Base-by-base conservation (phyloP, 140 eudicot species). In the Flaveria floridana region DNA sequence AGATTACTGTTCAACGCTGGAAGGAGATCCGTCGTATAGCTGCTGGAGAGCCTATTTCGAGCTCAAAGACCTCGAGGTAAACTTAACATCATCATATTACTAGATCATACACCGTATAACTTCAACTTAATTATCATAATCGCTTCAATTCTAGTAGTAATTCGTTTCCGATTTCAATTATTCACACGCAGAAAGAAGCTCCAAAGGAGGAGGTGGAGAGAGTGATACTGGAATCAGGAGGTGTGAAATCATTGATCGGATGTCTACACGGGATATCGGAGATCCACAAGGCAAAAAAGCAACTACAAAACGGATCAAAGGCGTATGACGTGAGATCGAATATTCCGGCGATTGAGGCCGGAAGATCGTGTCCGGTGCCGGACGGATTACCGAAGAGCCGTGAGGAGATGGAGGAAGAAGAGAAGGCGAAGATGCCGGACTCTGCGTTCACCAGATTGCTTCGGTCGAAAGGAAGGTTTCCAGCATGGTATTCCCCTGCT, bases 41-140 rank as follows among this genome's bases (percentile, higher is more conserved):
- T 92, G 96, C 79, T 89, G 98, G 98, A 70, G 78, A 79, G 98
- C 98, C 53, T 90, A 87, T 80, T 89, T 86, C 46, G 96, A 92
- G 81, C 95, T 92, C 74, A 83, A 88, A 47, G 92, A 92, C 48
- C 93, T 89, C 6, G 91, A 88, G 79, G 98, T 92, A 74, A 84
- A 87, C 71, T 3, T n/a, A n/a, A 44, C 13, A 34, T 34, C 39
- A 34, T 34, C 39, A 15, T 6, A 70, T n/a, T 11, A 70, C 21
- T 10, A 11, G 39, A 70, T n/a, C 7, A 70, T n/a, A 19, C 20
- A 23, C 52, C 46, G 7, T 46, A 46, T 28, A 8, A 0, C 16
- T 63, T 25, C 10, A 26, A 3, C 13, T 6, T 0, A 34, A 34
- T 55, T n/a, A 34, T 67, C 55, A 41, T 6, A 34, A 3, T 14